Base-by-base conservation (phyloP, 2,329 filamentous ascomycete species). In the Fusarium keratoplasticum region DNA sequence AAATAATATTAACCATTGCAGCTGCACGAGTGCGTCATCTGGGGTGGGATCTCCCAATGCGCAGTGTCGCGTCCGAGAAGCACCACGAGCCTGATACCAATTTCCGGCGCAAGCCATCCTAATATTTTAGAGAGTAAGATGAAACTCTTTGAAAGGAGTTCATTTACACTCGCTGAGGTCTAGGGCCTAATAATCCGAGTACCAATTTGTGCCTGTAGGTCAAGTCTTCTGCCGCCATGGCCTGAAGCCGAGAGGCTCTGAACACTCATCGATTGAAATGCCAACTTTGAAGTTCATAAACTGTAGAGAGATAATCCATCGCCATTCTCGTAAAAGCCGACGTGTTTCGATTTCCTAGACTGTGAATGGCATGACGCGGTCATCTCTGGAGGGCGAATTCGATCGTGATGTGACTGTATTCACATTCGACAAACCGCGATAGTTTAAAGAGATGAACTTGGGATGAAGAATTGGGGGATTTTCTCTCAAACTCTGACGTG, bases 41-140 rank as follows among this genome's bases (percentile, higher is more conserved):
- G n/a, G n/a, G n/a, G n/a, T n/a, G n/a, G n/a, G n/a, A n/a, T n/a
- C n/a, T 55, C 65, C 13, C 40, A 14, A 27, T 62, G 55, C 6
- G 6, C 35, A 22, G 6, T 9, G 11, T 13, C n/a, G 4, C 8
- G 4, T 22, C 18, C 6, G 11, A 42, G 40, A 14, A 64, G 13
- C 64, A 61, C 58, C 52, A 66, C 2, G 76, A 42, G 1, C 70
- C 67, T 11, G 55, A 22, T 8, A 52, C 47, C 16, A 77, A 52
- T n/a, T 10, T 54, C 61, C 8, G 77, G 47, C 6, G n/a, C 6
- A 20, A 11, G 20, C 72, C 40, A 25, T 25, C 29, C 1, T 36
- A 4, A 5, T 61, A 57, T 27, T 67, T 52, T 9, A 64, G 61
- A 29, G 64, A 54, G 59, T 63, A 60, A 11, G 38, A 14, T 4